Conservation (phyloP, 2,329 filamentous ascomycete genomes). For the Simplicillium sp. region DNA sequence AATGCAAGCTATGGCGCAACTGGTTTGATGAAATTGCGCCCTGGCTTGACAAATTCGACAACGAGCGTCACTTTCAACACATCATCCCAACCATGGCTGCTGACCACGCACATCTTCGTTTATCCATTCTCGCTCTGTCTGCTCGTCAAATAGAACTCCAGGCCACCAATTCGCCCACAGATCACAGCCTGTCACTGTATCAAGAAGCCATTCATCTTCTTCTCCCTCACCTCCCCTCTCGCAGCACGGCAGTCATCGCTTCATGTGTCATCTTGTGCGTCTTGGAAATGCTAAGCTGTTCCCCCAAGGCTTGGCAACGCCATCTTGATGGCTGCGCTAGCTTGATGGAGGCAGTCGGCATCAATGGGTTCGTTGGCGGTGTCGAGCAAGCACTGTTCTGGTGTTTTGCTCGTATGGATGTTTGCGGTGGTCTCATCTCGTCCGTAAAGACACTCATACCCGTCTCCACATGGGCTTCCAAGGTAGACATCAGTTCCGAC, state of each 20-base stretch:
- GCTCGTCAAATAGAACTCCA: conserved; percentile 40
- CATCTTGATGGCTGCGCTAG: conserved; percentile 43
- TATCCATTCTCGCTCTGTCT: conserved; percentile 39
- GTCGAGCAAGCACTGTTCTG: conserved; percentile 42
- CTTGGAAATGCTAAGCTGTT: conserved; percentile 41
- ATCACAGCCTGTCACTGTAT: conserved; percentile 35
- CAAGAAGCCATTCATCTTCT: conserved; percentile 41
- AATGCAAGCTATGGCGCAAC: conserved; percentile 27
- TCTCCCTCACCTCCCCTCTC: conserved; percentile 34
- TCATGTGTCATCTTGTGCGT: conserved; percentile 44
- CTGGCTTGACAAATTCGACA: conserved; percentile 45
- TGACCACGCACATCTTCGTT: conserved; percentile 31
- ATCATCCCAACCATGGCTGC: conserved; percentile 36
- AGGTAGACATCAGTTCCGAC: conserved; percentile 18
- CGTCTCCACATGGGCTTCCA: conserved; percentile 33
- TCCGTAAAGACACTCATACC: conserved; percentile 40
- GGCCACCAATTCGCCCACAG: conserved; percentile 20
- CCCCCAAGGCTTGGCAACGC: conserved; percentile 37
- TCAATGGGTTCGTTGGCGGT: conserved; percentile 39
- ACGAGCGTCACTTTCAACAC: conserved; percentile 35
- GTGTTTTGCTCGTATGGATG: conserved; percentile 46
- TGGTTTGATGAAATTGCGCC: conserved; percentile 31
- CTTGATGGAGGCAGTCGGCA: conserved; percentile 37
- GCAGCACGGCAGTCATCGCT: conserved; percentile 38
- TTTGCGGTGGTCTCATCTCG: conserved; percentile 42